Conservation (phyloP, 2,329 filamentous ascomycete genomes). For the Orbilia blumenaviensis region DNA sequence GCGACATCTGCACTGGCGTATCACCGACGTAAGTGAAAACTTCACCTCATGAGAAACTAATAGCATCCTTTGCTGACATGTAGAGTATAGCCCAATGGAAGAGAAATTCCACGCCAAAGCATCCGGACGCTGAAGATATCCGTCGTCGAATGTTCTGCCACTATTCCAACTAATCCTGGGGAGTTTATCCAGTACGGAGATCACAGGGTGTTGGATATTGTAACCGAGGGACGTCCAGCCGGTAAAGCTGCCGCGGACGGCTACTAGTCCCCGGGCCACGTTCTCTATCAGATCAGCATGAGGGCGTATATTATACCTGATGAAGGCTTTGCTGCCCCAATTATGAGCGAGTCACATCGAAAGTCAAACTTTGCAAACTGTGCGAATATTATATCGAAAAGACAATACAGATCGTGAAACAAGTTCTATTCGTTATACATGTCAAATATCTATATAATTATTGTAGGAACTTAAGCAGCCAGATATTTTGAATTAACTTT, state of each 20-base stretch:
- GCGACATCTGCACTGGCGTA: constrained; percentile 59
- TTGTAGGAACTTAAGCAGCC: too few species aligned
- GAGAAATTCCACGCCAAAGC: constrained; percentile 35
- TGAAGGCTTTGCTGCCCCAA: too few species aligned
- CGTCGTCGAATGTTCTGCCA: constrained; percentile 41
- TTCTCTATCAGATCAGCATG: too few species aligned
- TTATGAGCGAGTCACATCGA: too few species aligned
- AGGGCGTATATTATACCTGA: too few species aligned
- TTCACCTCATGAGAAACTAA: not conserved
- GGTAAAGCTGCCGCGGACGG: constrained; percentile 41
- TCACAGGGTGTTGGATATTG: constrained; percentile 36
- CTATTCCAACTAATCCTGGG: constrained; percentile 21
- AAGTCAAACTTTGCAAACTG: too few species aligned
- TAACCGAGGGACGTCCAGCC: constrained; percentile 43
- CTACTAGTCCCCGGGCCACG: constrained; percentile 2
- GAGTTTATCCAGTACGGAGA: constrained; percentile 45
- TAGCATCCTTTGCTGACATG: not conserved
- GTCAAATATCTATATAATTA: too few species aligned
- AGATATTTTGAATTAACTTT: too few species aligned
- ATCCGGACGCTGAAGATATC: constrained; percentile 33
- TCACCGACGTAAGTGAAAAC: constrained; percentile 54
- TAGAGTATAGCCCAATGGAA: constrained; percentile 23
- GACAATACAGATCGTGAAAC: too few species aligned
- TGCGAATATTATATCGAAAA: too few species aligned
- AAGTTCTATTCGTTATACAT: too few species aligned